These are phyloP conservation scores for Kluyveromyces aestuarii DNA, from an alignment of 805 yeast genomes.

Conservation along the genomic window DNA sequence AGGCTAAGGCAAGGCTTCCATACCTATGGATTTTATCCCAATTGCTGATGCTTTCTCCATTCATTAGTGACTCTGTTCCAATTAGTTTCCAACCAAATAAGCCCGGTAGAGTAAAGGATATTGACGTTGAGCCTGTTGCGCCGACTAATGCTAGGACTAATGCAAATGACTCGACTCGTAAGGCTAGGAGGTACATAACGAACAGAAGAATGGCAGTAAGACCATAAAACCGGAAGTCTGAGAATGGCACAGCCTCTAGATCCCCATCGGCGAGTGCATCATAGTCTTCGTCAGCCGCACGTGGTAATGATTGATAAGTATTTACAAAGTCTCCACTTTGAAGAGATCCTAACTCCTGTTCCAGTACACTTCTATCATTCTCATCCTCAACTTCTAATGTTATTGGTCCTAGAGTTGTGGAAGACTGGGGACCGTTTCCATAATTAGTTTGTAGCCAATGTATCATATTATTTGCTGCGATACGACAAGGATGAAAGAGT, in stretches of 20 bases:
- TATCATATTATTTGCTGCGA: slow-evolving; percentile 58
- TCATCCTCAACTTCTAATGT: slow-evolving; percentile 7
- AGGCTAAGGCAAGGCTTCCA: slow-evolving; percentile 44
- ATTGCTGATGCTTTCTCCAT: slow-evolving; percentile 23
- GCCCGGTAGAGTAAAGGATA: slow-evolving; percentile 86
- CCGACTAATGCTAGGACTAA: slow-evolving; percentile 82
- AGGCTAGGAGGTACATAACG: slow-evolving; percentile 54
- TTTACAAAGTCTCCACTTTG: not conserved
- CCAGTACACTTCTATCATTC: slow-evolving; percentile 5
- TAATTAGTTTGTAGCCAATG: slow-evolving; percentile 34
- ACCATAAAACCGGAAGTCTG: slow-evolving; percentile 14
- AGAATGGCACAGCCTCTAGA: slow-evolving; percentile 10
- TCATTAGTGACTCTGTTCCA: slow-evolving; percentile 27
- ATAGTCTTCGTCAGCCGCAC: slow-evolving; percentile 3
- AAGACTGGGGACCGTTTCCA: not conserved
- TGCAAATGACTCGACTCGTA: slow-evolving; percentile 64
- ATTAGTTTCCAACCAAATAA: slow-evolving; percentile 70
- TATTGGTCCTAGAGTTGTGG: slow-evolving; percentile 1
- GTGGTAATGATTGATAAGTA: slow-evolving; percentile 3
- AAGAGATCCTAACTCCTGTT: not conserved
- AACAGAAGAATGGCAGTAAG: slow-evolving; percentile 39
- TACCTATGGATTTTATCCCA: slow-evolving; percentile 27
- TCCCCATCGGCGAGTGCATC: slow-evolving; percentile 7
- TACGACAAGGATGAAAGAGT: slow-evolving; percentile 74
- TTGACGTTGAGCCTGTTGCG: slow-evolving; percentile 87